Percentiles rank a stretch among this genome's conserved stretches.
Conservation (phyloP, 202 grass and related monocot species). For the Bolboschoenoplectus hybrid region DNA sequence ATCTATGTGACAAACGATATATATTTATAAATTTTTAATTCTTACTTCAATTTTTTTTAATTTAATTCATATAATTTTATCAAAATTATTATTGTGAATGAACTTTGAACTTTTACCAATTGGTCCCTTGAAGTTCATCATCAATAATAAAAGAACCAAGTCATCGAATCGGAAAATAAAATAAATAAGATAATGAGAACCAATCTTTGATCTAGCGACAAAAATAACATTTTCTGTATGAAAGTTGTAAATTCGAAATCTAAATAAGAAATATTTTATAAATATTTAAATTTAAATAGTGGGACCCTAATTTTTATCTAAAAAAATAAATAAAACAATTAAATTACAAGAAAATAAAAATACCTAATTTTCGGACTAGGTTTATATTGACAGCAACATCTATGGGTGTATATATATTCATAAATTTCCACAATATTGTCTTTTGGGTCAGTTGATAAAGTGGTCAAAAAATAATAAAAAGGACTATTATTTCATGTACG, state of each 20-base stretch:
- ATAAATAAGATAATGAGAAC: too few species aligned
- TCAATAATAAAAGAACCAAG: neutral
- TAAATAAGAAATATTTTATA: too few species aligned
- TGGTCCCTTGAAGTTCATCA: neutral
- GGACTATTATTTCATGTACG: neutral
- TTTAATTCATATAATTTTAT: too few species aligned
- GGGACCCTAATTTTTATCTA: too few species aligned
- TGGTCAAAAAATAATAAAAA: conserved; percentile 19
- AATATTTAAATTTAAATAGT: too few species aligned
- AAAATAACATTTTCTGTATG: too few species aligned
- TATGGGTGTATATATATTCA: neutral
- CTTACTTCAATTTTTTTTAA: too few species aligned
- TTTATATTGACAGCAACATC: conserved; percentile 20
- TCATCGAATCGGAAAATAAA: neutral
- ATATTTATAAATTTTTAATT: too few species aligned
- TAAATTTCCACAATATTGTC: neutral
- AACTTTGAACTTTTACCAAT: neutral
- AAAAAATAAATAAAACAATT: neutral
- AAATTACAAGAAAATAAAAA: neutral
- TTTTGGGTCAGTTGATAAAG: neutral
- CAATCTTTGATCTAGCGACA: too few species aligned
- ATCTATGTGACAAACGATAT: too few species aligned
- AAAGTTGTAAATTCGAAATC: too few species aligned
- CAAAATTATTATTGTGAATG: too few species aligned
- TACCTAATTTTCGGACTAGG: neutral